Conservation (phyloP, 2,329 filamentous ascomycete genomes). For the Alternaria sp. region DNA sequence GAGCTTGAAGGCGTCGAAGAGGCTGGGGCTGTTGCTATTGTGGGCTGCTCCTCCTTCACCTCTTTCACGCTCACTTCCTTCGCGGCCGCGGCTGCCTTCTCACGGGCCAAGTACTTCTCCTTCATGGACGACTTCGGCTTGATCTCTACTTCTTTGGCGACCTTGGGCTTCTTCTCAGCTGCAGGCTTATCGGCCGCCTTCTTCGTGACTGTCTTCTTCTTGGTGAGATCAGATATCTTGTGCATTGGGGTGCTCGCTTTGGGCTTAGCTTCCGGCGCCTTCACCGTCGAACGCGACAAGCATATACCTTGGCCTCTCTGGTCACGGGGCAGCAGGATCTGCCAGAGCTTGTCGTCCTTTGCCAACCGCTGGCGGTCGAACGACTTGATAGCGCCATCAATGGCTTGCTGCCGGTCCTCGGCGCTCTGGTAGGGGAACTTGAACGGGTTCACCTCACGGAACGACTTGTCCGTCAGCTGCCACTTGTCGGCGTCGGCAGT, state of each 20-base stretch:
- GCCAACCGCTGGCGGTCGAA: constrained; percentile 68
- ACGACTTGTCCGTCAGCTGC: constrained; percentile 63
- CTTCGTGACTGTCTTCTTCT: constrained; percentile 52
- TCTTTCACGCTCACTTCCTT: constrained; percentile 34
- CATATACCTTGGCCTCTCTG: constrained; percentile 68
- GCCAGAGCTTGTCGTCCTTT: constrained; percentile 67
- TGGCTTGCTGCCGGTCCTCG: constrained; percentile 64
- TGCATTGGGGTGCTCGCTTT: constrained; percentile 45
- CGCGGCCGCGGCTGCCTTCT: constrained; percentile 26
- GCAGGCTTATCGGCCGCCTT: constrained; percentile 55
- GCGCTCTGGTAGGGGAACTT: constrained; percentile 64
- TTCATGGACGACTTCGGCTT: constrained; percentile 37
- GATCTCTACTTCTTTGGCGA: constrained; percentile 17
- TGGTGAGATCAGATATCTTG: constrained; percentile 49
- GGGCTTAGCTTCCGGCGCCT: constrained; percentile 46
- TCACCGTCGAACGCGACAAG: constrained; percentile 65
- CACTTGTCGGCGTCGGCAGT: constrained; percentile 53
- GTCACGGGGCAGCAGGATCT: constrained; percentile 64
- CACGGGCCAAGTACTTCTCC: constrained; percentile 28
- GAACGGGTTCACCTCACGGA: constrained; percentile 68
- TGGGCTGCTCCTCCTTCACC: constrained; percentile 29
- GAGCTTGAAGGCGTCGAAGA: constrained; percentile 18
- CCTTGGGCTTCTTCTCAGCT: constrained; percentile 29
- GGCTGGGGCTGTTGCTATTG: constrained; percentile 26
- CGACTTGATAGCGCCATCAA: constrained; percentile 67